These are phyloP conservation scores for Tylopilus sp. DNA, from an alignment of 1,284 basidiomycete genomes.

Conservation along the genomic window DNA sequence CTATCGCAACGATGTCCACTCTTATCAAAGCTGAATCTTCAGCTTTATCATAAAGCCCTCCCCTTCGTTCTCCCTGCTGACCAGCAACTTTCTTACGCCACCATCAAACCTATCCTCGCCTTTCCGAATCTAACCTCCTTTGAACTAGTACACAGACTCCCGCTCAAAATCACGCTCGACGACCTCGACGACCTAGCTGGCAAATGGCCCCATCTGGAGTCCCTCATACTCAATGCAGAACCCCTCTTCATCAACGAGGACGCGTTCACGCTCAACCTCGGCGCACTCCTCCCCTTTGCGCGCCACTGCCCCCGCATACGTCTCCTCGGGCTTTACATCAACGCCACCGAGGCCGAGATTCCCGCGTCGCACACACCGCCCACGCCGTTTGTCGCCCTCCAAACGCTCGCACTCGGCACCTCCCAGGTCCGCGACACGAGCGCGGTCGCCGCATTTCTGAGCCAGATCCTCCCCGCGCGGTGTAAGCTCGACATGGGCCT, in stretches of 20 bases:
- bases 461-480: conserved; percentile 42
- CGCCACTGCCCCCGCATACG: conserved; percentile 49
- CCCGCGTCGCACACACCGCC: conserved; percentile 34
- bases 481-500: conserved; percentile 42
- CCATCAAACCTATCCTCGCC: conserved; percentile 47
- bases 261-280: conserved; percentile 43
- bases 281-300: conserved; percentile 51
- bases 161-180: conserved; percentile 43
- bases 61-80: conserved; percentile 19
- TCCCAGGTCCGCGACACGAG: conserved; percentile 43
- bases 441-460: conserved; percentile 51
- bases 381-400: conserved; percentile 39
- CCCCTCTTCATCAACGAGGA: conserved; percentile 40
- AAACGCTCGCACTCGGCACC: conserved; percentile 45
- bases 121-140: conserved; percentile 46
- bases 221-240: conserved; percentile 48
- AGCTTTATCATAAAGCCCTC: conserved; percentile 30
- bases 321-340: conserved; percentile 51
- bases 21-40: conserved; percentile 42
- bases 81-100: conserved; percentile 42
- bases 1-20: conserved; percentile 46
- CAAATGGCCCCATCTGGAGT: conserved; percentile 48
- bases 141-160: conserved; percentile 50
- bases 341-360: conserved; percentile 20
- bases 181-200: conserved; percentile 50